These are phyloP conservation scores for Syzygium jambos DNA, from an alignment of 345 rosid genomes.

Conservation along the genomic window DNA sequence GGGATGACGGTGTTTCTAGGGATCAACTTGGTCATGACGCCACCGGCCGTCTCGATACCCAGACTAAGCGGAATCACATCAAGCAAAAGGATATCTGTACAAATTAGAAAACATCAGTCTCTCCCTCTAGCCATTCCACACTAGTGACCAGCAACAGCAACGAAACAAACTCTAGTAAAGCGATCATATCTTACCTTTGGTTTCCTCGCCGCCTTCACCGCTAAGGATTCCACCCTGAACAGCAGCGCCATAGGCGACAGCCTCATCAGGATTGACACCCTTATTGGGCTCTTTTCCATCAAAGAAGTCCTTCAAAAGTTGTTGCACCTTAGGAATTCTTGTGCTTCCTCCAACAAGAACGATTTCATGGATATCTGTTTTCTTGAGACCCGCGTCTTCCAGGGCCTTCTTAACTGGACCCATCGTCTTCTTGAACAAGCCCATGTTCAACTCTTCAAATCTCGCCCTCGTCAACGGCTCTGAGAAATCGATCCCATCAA, in stretches of 20 bases:
- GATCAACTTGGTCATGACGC: constrained; percentile 97
- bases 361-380: constrained; percentile 71
- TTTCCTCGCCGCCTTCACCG: constrained; percentile 43
- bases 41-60: constrained; percentile 96
- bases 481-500: constrained; percentile 84
- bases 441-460: constrained; percentile 93
- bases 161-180: neutral
- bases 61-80: constrained; percentile 94
- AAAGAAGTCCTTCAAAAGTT: constrained; percentile 75
- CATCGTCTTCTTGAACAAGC: constrained; percentile 96
- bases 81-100: constrained; percentile 80
- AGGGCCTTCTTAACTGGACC: constrained; percentile 98
- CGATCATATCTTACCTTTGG: constrained; percentile 59
- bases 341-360: constrained; percentile 66
- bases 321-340: constrained; percentile 42
- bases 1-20: constrained; percentile 98
- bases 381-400: constrained; percentile 90
- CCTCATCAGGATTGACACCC: constrained; percentile 56
- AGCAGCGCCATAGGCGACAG: constrained; percentile 55
- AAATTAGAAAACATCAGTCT: neutral
- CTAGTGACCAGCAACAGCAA: neutral
- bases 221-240: constrained; percentile 44
- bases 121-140: neutral
- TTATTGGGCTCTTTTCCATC: constrained; percentile 46
- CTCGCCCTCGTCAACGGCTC: constrained; percentile 98